A percentile compares a stretch with the other conserved stretches of the same genome.
These are phyloP conservation scores for Naegleria gruberi DNA, from an alignment of 208 protist species.

Conservation along the genomic window DNA sequence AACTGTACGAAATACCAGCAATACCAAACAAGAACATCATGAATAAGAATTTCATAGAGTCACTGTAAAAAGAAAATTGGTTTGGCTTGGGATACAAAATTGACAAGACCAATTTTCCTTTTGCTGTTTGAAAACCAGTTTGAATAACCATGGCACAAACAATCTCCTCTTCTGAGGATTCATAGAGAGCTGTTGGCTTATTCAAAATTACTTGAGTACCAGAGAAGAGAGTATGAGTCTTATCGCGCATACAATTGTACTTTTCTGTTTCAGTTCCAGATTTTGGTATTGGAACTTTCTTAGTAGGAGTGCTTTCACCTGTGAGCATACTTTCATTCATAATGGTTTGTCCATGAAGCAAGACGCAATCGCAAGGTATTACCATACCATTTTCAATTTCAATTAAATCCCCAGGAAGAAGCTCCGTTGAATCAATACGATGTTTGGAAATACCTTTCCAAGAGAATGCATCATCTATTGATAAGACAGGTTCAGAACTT, in stretches of 20 bases:
- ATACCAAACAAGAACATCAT: constrained; percentile 33
- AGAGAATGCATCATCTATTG: too few species aligned
- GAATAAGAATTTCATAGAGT: constrained; percentile 46
- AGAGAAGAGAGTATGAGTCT: constrained; percentile 30
- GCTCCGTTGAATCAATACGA: neutral
- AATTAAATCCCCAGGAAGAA: constrained; percentile 25
- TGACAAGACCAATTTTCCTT: constrained; percentile 40
- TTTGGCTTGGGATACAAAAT: constrained; percentile 49
- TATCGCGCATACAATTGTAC: neutral
- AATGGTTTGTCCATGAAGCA: constrained; percentile 39
- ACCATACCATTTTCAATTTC: neutral
- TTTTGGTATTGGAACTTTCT: constrained; percentile 38
- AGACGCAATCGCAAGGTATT: constrained; percentile 47
- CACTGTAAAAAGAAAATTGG: constrained; percentile 48
- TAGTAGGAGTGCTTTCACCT: constrained; percentile 45
- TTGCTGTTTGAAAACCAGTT: constrained; percentile 50
- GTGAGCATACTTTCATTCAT: constrained; percentile 59
- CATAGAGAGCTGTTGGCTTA: neutral
- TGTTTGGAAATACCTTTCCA: too few species aligned
- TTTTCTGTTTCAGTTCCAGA: neutral
- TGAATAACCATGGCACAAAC: constrained; percentile 26
- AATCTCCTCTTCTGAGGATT: neutral
- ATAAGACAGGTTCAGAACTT: too few species aligned
- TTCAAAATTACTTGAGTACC: constrained; percentile 41
- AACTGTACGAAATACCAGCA: constrained; percentile 18